Conservation (phyloP, 169 alveolate species). For the Cryptosporidium felis region DNA sequence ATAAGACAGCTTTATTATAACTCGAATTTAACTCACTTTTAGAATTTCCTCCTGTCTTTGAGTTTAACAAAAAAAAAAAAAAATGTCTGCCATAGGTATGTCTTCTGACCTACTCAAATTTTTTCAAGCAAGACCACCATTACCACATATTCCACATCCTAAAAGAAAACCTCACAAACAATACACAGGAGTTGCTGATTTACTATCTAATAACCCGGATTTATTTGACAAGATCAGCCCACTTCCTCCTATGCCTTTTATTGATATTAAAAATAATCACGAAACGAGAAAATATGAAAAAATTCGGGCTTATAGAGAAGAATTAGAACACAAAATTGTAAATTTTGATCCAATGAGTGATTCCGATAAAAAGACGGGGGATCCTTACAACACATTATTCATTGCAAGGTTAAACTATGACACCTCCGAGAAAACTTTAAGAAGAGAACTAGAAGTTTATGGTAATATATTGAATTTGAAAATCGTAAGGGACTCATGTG, state of each 20-base stretch:
- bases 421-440: constrained; percentile 81
- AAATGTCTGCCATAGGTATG: constrained; percentile 59
- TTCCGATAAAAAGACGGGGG: constrained; percentile 44
- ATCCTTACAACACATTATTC: constrained; percentile 85
- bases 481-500: constrained; percentile 78
- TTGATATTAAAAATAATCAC: background rate
- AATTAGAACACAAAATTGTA: background rate
- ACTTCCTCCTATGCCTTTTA: constrained; percentile 1
- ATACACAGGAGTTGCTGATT: constrained; percentile 36
- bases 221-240: constrained; percentile 55
- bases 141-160: constrained; percentile 44
- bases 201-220: constrained; percentile 2
- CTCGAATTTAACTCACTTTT: no score
- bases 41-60: no score
- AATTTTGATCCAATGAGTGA: constrained; percentile 22
- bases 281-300: background rate
- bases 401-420: constrained; percentile 79
- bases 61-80: no score
- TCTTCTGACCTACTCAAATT: constrained; percentile 25
- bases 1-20: no score
- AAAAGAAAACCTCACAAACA: constrained; percentile 21
- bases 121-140: constrained; percentile 64
- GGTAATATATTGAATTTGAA: constrained; percentile 81
- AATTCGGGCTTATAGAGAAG: background rate
- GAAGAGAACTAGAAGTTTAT: constrained; percentile 81